A percentile compares a stretch with the other conserved stretches of the same genome.
These are phyloP conservation scores for Lipomyces sp. DNA, from an alignment of 805 yeast species.

Conservation along the genomic window DNA sequence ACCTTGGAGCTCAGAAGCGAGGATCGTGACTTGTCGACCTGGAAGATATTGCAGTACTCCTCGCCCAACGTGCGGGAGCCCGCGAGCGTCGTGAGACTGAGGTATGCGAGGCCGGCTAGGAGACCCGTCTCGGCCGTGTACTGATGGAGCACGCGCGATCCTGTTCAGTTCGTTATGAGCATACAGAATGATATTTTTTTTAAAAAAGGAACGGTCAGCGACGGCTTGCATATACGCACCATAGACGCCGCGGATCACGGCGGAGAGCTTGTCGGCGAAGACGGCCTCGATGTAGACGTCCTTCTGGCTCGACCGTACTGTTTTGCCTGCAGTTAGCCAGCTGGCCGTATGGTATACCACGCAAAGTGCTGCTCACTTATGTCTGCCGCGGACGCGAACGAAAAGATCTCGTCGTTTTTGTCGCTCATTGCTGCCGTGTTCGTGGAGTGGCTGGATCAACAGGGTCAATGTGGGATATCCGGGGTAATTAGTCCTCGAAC, in stretches of 20 bases:
- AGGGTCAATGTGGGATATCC: not conserved
- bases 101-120: conserved; percentile 57
- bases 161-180: no score
- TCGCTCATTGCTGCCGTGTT: no score
- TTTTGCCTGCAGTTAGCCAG: not conserved
- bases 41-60: conserved; percentile 80
- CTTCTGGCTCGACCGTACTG: conserved; percentile 85
- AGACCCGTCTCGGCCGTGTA: conserved; percentile 61
- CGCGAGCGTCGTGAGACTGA: conserved; percentile 67
- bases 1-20: not conserved
- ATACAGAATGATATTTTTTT: no score
- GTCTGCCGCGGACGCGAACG: conserved; percentile 83
- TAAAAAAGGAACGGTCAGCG: no score
- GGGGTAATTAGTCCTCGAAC: no score
- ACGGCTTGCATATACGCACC: conserved; percentile 27
- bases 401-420: conserved; percentile 40
- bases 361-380: conserved; percentile 52
- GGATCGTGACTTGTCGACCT: conserved; percentile 41
- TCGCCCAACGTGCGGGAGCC: conserved; percentile 89
- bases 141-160: conserved; percentile 55
- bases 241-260: conserved; percentile 52
- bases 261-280: conserved; percentile 54
- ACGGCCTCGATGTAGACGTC: conserved; percentile 68
- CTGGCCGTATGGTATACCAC: conserved; percentile 1
- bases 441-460: not conserved